Evolutionary conservation across 352 stramenopile species (phyloP).

Genomic region (Discostella stelligera): DNA sequence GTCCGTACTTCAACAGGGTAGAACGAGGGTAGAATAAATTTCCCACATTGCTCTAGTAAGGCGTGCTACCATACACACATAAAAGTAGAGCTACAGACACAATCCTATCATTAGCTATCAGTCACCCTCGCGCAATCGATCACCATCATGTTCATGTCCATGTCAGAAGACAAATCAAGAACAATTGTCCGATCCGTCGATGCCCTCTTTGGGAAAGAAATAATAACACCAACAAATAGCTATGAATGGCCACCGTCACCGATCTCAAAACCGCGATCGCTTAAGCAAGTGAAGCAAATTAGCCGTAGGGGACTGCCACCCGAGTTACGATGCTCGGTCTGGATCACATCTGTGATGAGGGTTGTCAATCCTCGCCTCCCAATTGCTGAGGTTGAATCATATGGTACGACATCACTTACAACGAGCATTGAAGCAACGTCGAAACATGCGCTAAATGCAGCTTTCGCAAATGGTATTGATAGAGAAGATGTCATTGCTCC

Average conservation of each 20-base stretch:
- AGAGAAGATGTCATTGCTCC: conserved; percentile 32
- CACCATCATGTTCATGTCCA: neutral
- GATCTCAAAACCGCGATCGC: conserved; percentile 5
- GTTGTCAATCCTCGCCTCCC: conserved; percentile 55
- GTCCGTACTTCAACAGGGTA: too few relatives aligned
- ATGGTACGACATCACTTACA: conserved; percentile 61
- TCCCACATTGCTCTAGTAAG: too few relatives aligned
- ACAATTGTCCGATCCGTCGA: conserved; percentile 19
- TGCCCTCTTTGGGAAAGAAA: conserved; percentile 29
- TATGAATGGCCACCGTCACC: neutral
- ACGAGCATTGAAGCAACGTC: conserved; percentile 53
- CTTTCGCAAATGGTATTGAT: conserved; percentile 31
- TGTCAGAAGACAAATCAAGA: neutral
- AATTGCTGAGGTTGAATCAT: conserved; percentile 54
- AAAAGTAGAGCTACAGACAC: too few relatives aligned
- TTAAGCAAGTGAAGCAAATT: conserved; percentile 33
- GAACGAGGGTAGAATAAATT: too few relatives aligned
- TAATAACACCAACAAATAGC: neutral
- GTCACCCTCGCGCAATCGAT: neutral
- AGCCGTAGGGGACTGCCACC: conserved; percentile 26
- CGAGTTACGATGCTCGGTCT: conserved; percentile 54
- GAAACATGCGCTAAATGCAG: conserved; percentile 39
- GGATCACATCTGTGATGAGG: conserved; percentile 69
- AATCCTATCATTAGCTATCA: too few relatives aligned
- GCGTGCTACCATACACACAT: too few relatives aligned